Percentiles rank a stretch among this genome's conserved stretches.
Conservation (phyloP, 768 basidiomycete genomes). For the Suillus americanus region DNA sequence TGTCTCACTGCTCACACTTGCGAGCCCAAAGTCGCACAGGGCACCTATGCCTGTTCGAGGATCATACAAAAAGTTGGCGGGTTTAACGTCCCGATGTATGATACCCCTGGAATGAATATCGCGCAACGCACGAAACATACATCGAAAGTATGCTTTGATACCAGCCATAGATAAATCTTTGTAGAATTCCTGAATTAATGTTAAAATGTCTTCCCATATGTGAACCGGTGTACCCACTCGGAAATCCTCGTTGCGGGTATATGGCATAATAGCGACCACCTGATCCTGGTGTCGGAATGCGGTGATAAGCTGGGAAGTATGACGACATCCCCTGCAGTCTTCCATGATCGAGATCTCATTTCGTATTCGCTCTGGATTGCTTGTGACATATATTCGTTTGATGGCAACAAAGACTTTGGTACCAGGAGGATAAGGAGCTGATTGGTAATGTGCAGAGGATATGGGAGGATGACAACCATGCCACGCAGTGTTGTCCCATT, state of each 20-base stretch:
- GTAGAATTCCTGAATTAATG: conserved; percentile 66
- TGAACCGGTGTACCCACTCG: conserved; percentile 55
- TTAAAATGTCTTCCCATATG: conserved; percentile 9
- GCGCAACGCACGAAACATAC: conserved; percentile 85
- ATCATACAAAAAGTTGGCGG: conserved; percentile 96
- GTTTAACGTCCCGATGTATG: conserved; percentile 97
- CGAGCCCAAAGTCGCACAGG: conserved; percentile 93
- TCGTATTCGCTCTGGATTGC: conserved; percentile 85
- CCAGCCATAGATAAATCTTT: conserved; percentile 68
- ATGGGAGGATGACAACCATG: conserved; percentile 59
- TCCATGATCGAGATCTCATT: conserved; percentile 94
- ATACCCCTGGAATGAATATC: conserved; percentile 86
- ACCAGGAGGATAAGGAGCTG: conserved; percentile 37
- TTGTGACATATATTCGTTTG: conserved; percentile 97
- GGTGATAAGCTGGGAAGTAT: conserved; percentile 91
- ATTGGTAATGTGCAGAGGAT: conserved; percentile 70
- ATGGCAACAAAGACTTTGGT: conserved; percentile 82
- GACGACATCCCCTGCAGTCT: conserved; percentile 78
- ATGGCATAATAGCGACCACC: conserved; percentile 92
- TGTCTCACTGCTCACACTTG: conserved; percentile 61
- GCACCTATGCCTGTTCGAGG: conserved; percentile 80
- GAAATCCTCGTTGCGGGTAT: conserved; percentile 90
- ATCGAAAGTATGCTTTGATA: conserved; percentile 85
- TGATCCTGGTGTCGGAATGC: conserved; percentile 92
- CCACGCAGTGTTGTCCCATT: conserved; percentile 79